Base-by-base conservation (phyloP, 2,329 filamentous ascomycete species). In the Alternaria consortialis region DNA sequence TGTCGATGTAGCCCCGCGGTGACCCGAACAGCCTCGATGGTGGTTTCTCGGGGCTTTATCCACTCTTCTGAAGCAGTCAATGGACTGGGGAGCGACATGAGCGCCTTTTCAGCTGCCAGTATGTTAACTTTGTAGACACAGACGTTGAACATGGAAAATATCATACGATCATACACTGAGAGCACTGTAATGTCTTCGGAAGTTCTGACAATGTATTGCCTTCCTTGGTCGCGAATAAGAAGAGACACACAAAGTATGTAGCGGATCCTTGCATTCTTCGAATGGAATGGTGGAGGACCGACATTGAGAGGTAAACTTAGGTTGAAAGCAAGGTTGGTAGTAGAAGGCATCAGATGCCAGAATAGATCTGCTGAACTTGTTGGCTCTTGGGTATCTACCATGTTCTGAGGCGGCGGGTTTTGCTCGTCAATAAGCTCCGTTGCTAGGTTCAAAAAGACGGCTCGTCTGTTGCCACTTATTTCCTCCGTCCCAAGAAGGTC, bases 1-100 rank as follows among this genome's bases (percentile, higher is more conserved):
- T 86, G 84, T n/a, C 85, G 81, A 69, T 86, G 84, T 8, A 86
- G 68, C 7, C 84, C 84, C 29, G 84, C 84, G 20, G 84, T 86
- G 17, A 86, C 70, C 55, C 78, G 79, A 25, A 86, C 72, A 9
- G 77, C 79, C 60, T 86, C 83, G 1, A 81, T 60, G 1, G 74
- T 74, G 29, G 71, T 73, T 40, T 80, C 76, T 29, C 78, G 77
- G 29, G 80, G 75, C 34, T 82, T 72, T 6, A 74, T 62, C 64
- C 82, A 78, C 63, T 84, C 83, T 58, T 85, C 83, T 15, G 78
- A 80, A 12, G 82, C 83, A 27, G 81, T 84, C 34, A 86, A 71
- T 7, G 84, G 84, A 60, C 83, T 84, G 6, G 83, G 80, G 9
- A 86, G 75, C 34, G 84, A 85, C 62, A 83, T 80, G 31, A 87